A percentile compares a stretch with the other conserved stretches of the same genome.
These are phyloP conservation scores for Phalaenopsis equestris DNA, from an alignment of 106 monocot species.

Conservation along the genomic window DNA sequence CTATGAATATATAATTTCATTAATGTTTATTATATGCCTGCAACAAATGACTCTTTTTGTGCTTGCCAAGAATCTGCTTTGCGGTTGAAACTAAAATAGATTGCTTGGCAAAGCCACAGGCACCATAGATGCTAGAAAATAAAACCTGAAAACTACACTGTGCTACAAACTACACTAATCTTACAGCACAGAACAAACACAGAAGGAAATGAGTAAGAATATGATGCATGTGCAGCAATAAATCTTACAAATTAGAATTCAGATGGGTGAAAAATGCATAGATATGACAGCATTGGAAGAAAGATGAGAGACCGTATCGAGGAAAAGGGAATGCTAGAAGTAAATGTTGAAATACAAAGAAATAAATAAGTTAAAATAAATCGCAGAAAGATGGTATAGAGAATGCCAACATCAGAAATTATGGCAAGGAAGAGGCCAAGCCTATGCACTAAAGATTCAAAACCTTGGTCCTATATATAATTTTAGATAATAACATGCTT, in stretches of 20 bases:
- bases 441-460: no score
- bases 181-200: neutral
- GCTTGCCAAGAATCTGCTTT: neutral
- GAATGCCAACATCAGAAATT: neutral
- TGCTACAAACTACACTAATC: neutral
- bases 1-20: no score
- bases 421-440: neutral
- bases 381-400: neutral
- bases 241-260: neutral
- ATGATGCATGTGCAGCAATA: neutral
- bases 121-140: neutral
- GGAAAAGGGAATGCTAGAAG: neutral
- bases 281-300: neutral
- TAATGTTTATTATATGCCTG: no score
- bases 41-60: no score
- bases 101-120: neutral
- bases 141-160: neutral
- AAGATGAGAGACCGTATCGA: neutral
- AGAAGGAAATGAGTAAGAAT: neutral
- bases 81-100: neutral
- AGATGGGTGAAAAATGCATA: neutral
- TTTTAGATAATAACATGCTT: no score
- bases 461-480: no score
- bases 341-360: neutral
- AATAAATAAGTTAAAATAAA: neutral